Base-by-base conservation (phyloP, 192 early-diverging fungal genomes). In the Podila clonocystis region DNA sequence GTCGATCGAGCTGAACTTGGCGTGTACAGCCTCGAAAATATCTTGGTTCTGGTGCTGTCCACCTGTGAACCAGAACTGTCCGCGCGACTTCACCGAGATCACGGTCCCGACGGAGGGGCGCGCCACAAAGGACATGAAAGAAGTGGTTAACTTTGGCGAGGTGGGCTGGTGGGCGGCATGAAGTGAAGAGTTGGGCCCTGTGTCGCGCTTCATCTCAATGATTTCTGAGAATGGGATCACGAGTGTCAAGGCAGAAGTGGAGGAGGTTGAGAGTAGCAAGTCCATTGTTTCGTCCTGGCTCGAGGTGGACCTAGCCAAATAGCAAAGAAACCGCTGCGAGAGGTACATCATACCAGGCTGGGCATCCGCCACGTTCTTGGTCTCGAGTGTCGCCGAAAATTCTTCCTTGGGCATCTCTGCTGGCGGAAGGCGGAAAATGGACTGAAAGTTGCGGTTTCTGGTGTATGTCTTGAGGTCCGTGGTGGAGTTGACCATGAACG, bases 141-240 rank as follows among this genome's bases (percentile, higher is more conserved):
- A 55, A 19, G 52, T 24, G 20, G 52, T 24, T 6, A 55, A 1
- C 22, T 55, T 55, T 55, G 64, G 22, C 52, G 64, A 13, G 45
- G 58, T 15, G 60, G 36, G 13, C 66, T 36, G 4, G 58, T 33
- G 8, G 29, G 50, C 58, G 20, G 26, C 45, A 29, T 50, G 26
- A 2, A 57, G 50, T 9, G 34, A 61, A 55, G 41, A 58, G 13
- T 67, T 72, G 24, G 71, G 71, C n/a, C 77, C 63, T 19, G 36
- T 19, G 33, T 80, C 77, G 13, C 65, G 70, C 62, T 69, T 80
- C 11, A 73, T n/a, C 19, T 80, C 77, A 9, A 73, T 0, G 19
- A 80, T 69, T 30, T 80, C 77, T 13, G 58, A 64, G 22, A 73
- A 34, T 0, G 77, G 77, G 17, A 80, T 80, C 45, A 73, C 77